Evolutionary conservation across 2,329 filamentous ascomycete species (phyloP).

Genomic region (Lasiodiplodia hormozganensis): DNA sequence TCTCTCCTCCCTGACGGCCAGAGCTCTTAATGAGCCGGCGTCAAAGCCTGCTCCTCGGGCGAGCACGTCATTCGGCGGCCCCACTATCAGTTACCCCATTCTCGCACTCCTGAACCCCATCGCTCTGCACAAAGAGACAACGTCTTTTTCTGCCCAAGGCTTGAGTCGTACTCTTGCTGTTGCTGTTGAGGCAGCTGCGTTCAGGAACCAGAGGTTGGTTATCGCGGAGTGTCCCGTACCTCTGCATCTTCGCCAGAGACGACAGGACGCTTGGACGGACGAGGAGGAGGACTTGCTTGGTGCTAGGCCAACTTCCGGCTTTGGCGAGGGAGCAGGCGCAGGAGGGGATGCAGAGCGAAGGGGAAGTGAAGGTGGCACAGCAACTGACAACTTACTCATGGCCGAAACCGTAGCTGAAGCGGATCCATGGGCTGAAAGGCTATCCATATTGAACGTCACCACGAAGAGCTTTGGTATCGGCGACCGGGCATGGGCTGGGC

Average conservation of each 20-base stretch:
- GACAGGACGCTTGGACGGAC: conserved; percentile 49
- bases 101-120: conserved; percentile 72
- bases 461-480: conserved; percentile 48
- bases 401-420: conserved; percentile 21
- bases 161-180: conserved; percentile 67
- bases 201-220: conserved; percentile 44
- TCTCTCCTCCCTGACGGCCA: conserved; percentile 59
- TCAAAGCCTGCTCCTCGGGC: not conserved
- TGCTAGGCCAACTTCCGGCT: conserved; percentile 59
- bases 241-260: not conserved
- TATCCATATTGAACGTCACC: conserved; percentile 57
- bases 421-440: conserved; percentile 53
- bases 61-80: conserved; percentile 35
- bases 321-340: conserved; percentile 15
- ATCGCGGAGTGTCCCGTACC: conserved; percentile 48
- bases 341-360: conserved; percentile 55
- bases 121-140: conserved; percentile 69
- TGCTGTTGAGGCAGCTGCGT: conserved; percentile 66
- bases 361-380: conserved; percentile 64
- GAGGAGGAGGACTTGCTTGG: conserved; percentile 60
- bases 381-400: conserved; percentile 34
- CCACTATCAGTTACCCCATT: not conserved
- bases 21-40: not conserved
- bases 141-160: conserved; percentile 79
- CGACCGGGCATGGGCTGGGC: conserved; percentile 55